These are phyloP conservation scores for Ogataea ramenticola DNA, from an alignment of 805 yeast species.

Conservation along the genomic window DNA sequence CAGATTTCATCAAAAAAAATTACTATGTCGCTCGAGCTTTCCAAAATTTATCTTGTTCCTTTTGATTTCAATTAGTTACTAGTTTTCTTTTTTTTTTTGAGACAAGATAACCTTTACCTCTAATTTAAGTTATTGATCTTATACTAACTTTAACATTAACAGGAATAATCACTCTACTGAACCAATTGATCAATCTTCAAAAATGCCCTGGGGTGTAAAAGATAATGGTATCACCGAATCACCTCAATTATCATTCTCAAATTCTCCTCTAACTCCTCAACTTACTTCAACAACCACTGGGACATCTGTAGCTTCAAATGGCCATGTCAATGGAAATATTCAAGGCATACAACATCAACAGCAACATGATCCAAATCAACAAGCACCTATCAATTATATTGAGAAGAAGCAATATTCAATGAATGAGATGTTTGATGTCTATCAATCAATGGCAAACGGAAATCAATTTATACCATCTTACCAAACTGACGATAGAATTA, in stretches of 20 bases:
- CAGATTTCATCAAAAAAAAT: too few species aligned
- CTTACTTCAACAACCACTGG: background rate
- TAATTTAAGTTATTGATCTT: too few species aligned
- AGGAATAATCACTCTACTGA: background rate
- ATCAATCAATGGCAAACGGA: conserved; percentile 31
- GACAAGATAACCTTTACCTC: background rate
- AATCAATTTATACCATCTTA: conserved; percentile 17
- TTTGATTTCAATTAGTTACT: too few species aligned
- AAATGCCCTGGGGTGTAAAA: background rate
- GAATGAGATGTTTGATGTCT: conserved; percentile 47
- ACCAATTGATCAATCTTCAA: background rate
- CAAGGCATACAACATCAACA: background rate
- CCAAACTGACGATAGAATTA: conserved; percentile 21
- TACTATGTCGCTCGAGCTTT: too few species aligned
- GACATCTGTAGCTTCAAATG: background rate
- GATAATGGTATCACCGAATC: background rate
- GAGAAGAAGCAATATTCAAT: conserved; percentile 31
- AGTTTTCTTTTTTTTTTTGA: too few species aligned
- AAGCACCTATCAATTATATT: background rate
- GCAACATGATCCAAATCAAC: background rate
- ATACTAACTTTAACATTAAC: background rate
- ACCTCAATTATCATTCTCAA: background rate
- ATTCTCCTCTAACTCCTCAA: background rate
- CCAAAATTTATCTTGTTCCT: too few species aligned
- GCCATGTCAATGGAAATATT: background rate